Evolutionary conservation across 108 stramenopile species (phyloP).

Genomic region (Fragilaria crotonensis): DNA sequence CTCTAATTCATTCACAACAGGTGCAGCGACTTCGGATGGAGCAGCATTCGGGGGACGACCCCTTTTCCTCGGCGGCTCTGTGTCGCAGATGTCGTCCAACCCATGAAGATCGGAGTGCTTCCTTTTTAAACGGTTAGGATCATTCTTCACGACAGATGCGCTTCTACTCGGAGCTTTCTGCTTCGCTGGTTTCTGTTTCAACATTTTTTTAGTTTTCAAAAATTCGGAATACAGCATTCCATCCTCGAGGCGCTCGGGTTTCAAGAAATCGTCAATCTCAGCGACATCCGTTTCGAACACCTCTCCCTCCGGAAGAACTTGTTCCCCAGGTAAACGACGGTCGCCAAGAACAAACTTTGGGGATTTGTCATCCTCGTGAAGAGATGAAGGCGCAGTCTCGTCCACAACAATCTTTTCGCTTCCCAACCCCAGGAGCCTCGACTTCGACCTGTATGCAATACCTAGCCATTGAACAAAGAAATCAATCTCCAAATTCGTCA

Average conservation of each 20-base stretch:
- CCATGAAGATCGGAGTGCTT: no score
- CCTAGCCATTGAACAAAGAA: constrained; percentile 69
- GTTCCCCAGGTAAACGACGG: constrained; percentile 59
- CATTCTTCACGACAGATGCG: no score
- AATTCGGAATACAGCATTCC: not conserved
- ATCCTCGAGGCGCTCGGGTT: constrained; percentile 1
- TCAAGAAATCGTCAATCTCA: constrained; percentile 70
- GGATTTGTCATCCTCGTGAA: constrained; percentile 43
- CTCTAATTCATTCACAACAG: no score
- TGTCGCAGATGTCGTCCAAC: no score
- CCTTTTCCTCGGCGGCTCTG: no score
- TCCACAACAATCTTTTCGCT: constrained; percentile 64
- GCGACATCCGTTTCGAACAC: constrained; percentile 45
- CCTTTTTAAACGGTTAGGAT: no score
- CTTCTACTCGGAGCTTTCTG: no score
- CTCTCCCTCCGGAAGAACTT: constrained; percentile 13
- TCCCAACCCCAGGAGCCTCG: constrained; percentile 58
- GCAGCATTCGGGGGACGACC: no score
- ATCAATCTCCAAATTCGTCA: constrained; percentile 59
- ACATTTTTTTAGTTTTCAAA: not conserved
- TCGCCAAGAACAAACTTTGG: constrained; percentile 66
- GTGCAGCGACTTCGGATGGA: no score
- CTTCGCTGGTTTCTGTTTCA: no score
- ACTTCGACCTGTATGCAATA: constrained; percentile 74
- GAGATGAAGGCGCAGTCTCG: constrained; percentile 34